Base-by-base conservation (phyloP, 371 early-diverging fungal species). In the Rhizomucor pusillus region DNA sequence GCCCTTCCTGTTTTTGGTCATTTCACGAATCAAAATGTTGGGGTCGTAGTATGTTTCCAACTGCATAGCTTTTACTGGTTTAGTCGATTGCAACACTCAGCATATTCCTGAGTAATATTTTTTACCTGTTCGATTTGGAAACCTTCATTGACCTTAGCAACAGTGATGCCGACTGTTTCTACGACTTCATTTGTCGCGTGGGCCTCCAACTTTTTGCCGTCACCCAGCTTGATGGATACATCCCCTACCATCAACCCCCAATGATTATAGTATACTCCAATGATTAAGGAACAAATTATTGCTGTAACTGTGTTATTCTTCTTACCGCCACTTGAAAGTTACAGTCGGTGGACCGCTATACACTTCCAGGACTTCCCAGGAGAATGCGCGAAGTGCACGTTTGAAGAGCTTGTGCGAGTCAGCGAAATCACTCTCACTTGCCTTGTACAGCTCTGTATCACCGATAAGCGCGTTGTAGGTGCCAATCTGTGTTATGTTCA, bases 391-490 rank as follows among this genome's bases (percentile, higher is more conserved):
- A 43, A 79, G 61, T 24, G 67, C 60, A 43, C 75, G 74, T 67
- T 76, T 79, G 65, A 79, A 79, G 23, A 72, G 63, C 43, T 74
- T 70, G 64, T 79, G 79, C 14, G 79, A 79, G 37, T 79, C 79
- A 23, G 62, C 60, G 46, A 79, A 79, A 34, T 72, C 79, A 45
- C 59, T 62, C 57, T 79, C 75, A 54, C 73, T 79, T 29, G 79
- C 72, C 52, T 72, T 74, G 59, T 79, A 79, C 20, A 74, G 62
- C 33, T 79, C 75, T 14, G 75, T 72, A 47, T 79, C 79, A 55
- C 79, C 79, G 50, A 79, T 69, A n/a, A 79, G 65, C 37, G 79
- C 79, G 52, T 79, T 79, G 56, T 79, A 79, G n/a, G 79, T 79
- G 47, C 79, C 79, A 40, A 79, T 63, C 75, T 74, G 47, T 22